phyloP scores from a whole-genome alignment of 768 basidiomycete genomes.

The Mycena haematopus region DNA sequence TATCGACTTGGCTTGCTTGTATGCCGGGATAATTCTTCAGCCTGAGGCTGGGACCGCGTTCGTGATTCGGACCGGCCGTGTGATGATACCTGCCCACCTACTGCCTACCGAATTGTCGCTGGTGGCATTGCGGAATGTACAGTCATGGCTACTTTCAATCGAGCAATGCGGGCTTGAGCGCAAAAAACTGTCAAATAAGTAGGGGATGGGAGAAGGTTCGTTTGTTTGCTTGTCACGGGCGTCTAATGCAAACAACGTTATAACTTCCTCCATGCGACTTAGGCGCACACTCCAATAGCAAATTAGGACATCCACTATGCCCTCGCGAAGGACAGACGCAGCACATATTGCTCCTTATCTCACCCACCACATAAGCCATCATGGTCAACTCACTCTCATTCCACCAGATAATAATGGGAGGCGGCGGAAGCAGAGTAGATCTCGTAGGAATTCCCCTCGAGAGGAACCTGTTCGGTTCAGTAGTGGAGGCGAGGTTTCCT shows the following conservation, averaged over 20 bases:
- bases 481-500: slow-evolving; percentile 40
- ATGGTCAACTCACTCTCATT: slow-evolving; percentile 55
- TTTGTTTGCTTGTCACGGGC: too few relatives aligned
- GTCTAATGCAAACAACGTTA: slow-evolving; percentile 1
- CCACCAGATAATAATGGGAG: slow-evolving; percentile 59
- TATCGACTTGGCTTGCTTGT: too few relatives aligned
- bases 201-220: neutral
- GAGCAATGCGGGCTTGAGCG: neutral
- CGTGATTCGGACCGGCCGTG: too few relatives aligned
- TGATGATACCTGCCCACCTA: too few relatives aligned
- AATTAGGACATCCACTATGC: slow-evolving; percentile 37
- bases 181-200: slow-evolving; percentile 8
- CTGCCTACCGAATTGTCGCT: too few relatives aligned
- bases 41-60: too few relatives aligned
- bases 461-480: slow-evolving; percentile 56
- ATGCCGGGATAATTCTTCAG: too few relatives aligned
- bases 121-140: too few relatives aligned
- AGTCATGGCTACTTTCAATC: too few relatives aligned
- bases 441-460: slow-evolving; percentile 38
- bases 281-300: neutral
- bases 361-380: slow-evolving; percentile 60
- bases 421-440: slow-evolving; percentile 51
- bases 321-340: slow-evolving; percentile 56
- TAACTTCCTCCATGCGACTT: slow-evolving; percentile 26
- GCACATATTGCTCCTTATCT: slow-evolving; percentile 63